Evolutionary conservation across 352 stramenopile species (phyloP).

Genomic region (Phytophthora sojae): DNA sequence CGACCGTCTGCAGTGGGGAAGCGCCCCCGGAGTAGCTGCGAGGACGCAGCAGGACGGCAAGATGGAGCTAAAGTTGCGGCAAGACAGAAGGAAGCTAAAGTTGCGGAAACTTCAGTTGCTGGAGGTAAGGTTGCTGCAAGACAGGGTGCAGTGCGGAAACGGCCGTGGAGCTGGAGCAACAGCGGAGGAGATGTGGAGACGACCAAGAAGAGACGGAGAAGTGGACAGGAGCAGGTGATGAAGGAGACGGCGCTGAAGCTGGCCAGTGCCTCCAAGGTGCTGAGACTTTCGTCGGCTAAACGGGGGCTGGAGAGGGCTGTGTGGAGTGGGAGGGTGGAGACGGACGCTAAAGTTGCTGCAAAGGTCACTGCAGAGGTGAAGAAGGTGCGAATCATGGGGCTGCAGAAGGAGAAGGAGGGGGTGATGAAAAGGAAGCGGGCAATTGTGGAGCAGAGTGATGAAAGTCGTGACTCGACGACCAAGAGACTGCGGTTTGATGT

Average conservation of each 20-base stretch:
- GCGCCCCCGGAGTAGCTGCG: not conserved
- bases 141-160: not conserved
- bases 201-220: not conserved
- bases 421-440: not conserved
- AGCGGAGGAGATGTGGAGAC: not conserved
- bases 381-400: not conserved
- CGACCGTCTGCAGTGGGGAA: slow-evolving; percentile 5
- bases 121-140: not conserved
- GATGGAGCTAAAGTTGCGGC: slow-evolving; percentile 11
- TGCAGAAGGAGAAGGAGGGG: not conserved
- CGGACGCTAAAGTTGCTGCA: slow-evolving; percentile 5
- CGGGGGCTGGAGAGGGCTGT: not conserved
- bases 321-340: slow-evolving; percentile 4
- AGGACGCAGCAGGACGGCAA: not conserved
- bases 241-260: slow-evolving; percentile 6
- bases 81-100: not conserved
- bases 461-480: slow-evolving; percentile 7
- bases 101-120: not conserved
- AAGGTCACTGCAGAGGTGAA: not conserved
- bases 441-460: not conserved
- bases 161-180: not conserved
- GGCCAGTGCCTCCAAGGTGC: not conserved
- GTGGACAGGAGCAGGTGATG: not conserved
- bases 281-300: slow-evolving; percentile 1
- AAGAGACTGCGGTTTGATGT: slow-evolving; percentile 4